phyloP scores from a whole-genome alignment of 257 asterid genomes.

The Solanum medicagineum region DNA sequence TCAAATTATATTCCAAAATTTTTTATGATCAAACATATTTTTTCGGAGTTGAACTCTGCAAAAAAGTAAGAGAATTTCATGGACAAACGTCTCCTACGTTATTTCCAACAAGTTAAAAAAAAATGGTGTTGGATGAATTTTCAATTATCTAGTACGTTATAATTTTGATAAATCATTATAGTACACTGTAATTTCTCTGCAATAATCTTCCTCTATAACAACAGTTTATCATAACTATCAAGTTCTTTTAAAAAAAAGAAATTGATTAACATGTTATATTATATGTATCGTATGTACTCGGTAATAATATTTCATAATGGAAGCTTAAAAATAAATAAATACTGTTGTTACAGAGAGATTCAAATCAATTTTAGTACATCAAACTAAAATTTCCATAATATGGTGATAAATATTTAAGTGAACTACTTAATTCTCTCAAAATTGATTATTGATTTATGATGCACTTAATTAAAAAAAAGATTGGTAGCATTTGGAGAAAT shows the following conservation, averaged over 20 bases:
- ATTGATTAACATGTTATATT: neutral
- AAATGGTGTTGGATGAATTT: neutral
- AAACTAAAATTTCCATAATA: neutral
- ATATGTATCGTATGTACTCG: neutral
- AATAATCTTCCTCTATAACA: neutral
- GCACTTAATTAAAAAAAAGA: too few species aligned
- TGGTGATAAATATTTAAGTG: neutral
- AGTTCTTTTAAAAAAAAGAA: neutral
- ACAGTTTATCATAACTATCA: neutral
- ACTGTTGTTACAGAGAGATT: neutral
- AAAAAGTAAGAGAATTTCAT: too few species aligned
- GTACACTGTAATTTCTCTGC: neutral
- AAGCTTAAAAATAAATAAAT: neutral
- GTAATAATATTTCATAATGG: neutral
- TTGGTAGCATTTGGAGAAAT: neutral
- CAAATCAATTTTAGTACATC: neutral
- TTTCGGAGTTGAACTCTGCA: too few species aligned
- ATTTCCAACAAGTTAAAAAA: neutral
- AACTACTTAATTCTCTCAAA: neutral
- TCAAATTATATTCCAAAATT: too few species aligned
- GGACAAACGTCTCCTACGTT: too few species aligned
- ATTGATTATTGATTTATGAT: neutral
- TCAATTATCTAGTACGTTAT: neutral
- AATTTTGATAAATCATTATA: neutral
- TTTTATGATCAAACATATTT: too few species aligned